Evolutionary conservation across 2,329 filamentous ascomycete species (phyloP).

Genomic region (Pseudocercospora fijiensis): DNA sequence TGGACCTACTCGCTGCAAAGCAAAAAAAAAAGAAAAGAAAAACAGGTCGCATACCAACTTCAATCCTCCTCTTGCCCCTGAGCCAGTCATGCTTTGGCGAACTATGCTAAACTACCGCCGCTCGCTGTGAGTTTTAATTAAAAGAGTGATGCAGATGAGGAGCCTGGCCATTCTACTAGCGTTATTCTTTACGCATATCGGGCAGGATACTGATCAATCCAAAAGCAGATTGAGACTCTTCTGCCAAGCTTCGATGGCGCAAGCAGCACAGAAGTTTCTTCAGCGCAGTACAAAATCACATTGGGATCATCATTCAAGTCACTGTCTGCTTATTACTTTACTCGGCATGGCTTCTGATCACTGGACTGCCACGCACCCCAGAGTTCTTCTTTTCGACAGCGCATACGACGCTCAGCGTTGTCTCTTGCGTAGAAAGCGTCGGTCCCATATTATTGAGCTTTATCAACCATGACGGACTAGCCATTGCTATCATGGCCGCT

Average conservation of each 20-base stretch:
- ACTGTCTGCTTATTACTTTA: background rate
- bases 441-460: background rate
- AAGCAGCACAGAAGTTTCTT: background rate
- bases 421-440: background rate
- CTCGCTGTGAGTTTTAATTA: background rate
- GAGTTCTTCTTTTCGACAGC: background rate
- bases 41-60: too few species aligned
- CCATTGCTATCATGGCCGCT: background rate
- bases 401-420: background rate
- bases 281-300: background rate
- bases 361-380: background rate
- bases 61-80: too few species aligned
- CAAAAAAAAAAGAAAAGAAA: too few species aligned
- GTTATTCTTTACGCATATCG: background rate
- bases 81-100: background rate
- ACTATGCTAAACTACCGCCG: background rate
- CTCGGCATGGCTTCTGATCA: background rate
- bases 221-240: background rate
- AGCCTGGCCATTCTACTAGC: background rate
- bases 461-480: background rate
- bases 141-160: background rate
- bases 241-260: background rate
- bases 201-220: background rate
- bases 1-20: too few species aligned
- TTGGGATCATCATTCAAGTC: background rate